These are phyloP conservation scores for Cordyceps fumosorosea DNA, from an alignment of 2,329 filamentous ascomycete genomes.

Conservation along the genomic window DNA sequence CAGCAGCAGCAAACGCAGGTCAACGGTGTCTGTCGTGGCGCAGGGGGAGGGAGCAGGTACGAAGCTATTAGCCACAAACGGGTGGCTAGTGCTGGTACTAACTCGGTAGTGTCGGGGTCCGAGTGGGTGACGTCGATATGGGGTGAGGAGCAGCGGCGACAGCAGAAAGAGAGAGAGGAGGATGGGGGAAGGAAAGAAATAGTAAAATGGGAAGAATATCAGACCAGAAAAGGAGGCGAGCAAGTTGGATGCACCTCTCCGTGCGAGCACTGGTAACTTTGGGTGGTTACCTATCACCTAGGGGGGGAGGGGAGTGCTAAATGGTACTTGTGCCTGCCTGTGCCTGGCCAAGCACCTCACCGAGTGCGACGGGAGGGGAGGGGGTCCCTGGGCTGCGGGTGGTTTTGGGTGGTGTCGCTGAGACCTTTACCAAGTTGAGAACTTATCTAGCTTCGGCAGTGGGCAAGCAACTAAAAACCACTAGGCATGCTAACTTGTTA, in stretches of 20 bases:
- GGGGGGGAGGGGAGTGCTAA: neutral
- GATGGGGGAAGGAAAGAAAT: neutral
- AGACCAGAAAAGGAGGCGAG: neutral
- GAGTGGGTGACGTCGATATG: neutral
- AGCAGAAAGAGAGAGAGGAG: neutral
- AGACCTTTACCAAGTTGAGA: neutral
- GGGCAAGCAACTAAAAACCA: too few species aligned
- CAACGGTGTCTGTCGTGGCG: neutral
- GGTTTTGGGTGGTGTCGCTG: neutral
- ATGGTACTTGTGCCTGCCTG: too few species aligned
- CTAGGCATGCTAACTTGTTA: too few species aligned
- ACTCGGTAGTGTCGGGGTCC: neutral
- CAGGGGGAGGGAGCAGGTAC: neutral
- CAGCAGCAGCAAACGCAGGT: neutral
- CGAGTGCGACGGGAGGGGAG: neutral
- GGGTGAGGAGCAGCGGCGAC: neutral
- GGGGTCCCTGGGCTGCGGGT: neutral
- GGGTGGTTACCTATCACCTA: neutral
- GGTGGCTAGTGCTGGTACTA: neutral
- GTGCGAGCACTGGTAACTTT: neutral
- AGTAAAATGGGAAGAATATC: neutral
- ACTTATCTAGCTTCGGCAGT: neutral
- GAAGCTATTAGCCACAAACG: neutral
- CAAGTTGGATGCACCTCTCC: neutral
- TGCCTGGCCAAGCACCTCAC: neutral